Base-by-base conservation (phyloP, 1,284 basidiomycete genomes). In the Irpex rosettiformis region DNA sequence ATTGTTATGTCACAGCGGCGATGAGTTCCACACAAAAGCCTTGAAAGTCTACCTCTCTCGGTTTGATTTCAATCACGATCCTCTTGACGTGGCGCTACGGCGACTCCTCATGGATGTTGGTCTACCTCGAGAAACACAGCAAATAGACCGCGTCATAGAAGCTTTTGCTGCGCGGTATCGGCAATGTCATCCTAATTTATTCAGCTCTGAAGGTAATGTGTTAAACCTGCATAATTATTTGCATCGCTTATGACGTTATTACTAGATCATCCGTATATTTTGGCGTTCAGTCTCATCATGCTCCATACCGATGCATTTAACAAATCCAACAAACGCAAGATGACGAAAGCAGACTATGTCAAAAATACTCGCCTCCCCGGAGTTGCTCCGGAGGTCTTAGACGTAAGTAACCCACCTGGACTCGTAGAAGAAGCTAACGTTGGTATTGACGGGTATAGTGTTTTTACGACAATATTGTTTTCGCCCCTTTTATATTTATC, bases 251-350 rank as follows among this genome's bases (percentile, higher is more conserved):
- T 61, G 25, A 49, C 21, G 1, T 43, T 24, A 30, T 29, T 7
- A 18, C 7, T 57, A 94, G 96, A 98, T 69, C 93, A 97, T 68
- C 91, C 96, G 4, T 99, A 99, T 75, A 92, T 99, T 51, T 79
- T 99, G 45, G 93, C 96, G 11, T 99, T 99, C 75, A 98, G 96
- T 66, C 79, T 99, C 68, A 97, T 99, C 71, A 98, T 99, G 95
- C 80, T 99, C 49, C 96, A 98, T 70, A 99, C 97, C 10, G 96
- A 99, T 70, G 91, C 91, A 1, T 99, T 98, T 80, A 99, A 99
- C 76, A 93, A 90, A 74, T 94, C 93, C 64, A 98, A 98, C 75
- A 98, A 94, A 75, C 88, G 89, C 62, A 98, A 98, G 77, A 99
- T 99, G 97, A 88, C 90, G 30, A 97, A 96, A 71, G 79, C 85